phyloP scores from a whole-genome alignment of 768 basidiomycete species.

The Kwoniella europaea region DNA sequence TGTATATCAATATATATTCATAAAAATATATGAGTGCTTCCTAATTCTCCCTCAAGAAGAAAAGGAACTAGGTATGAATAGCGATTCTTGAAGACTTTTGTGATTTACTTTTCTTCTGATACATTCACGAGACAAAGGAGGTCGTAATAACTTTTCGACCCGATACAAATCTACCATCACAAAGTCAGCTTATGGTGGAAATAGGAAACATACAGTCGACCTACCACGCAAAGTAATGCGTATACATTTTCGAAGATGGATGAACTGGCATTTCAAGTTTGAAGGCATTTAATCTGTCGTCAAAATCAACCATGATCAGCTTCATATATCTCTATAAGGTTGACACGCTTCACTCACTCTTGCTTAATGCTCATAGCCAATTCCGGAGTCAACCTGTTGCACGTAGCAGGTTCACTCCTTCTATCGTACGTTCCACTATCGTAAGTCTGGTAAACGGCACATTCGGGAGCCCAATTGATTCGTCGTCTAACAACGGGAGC shows the following conservation, averaged over 20 bases:
- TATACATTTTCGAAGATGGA: slow-evolving; percentile 82
- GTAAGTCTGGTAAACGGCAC: slow-evolving; percentile 98
- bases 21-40: not conserved
- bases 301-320: not conserved
- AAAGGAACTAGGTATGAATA: not conserved
- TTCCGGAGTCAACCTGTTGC: slow-evolving; percentile 92
- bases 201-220: slow-evolving; percentile 2
- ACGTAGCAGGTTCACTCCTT: slow-evolving; percentile 92
- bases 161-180: not conserved
- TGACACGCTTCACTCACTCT: slow-evolving; percentile 37
- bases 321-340: too few relatives aligned
- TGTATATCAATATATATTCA: not conserved
- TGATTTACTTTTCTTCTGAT: not conserved
- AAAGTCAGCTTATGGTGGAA: not conserved
- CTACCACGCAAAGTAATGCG: slow-evolving; percentile 54
- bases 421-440: slow-evolving; percentile 87
- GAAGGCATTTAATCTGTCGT: slow-evolving; percentile 76
- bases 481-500: slow-evolving; percentile 65
- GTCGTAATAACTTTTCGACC: not conserved
- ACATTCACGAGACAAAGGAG: not conserved
- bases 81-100: not conserved
- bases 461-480: slow-evolving; percentile 84
- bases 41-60: not conserved
- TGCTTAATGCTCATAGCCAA: slow-evolving; percentile 92
- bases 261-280: slow-evolving; percentile 99